Percentiles rank a stretch among this genome's conserved stretches.
Conservation (phyloP, 345 rosid genomes). For the Aegle marmelos region DNA sequence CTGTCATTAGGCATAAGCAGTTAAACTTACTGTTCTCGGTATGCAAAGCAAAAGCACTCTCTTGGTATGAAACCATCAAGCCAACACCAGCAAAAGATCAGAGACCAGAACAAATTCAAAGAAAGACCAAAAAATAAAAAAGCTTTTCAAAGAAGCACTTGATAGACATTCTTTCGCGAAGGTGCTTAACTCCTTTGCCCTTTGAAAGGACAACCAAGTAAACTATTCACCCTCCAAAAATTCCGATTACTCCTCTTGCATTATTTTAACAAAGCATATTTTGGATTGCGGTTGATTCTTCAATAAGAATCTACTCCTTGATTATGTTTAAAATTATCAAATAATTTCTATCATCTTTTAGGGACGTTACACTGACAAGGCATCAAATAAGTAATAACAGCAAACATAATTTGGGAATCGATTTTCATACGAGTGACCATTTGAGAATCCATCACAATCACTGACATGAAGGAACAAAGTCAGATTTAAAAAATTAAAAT, state of each 20-base stretch:
- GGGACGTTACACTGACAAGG: too few species aligned
- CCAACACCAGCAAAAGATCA: neutral
- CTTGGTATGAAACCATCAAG: neutral
- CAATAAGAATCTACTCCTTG: too few species aligned
- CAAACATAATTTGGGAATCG: too few species aligned
- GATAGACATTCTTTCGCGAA: neutral
- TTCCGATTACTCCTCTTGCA: neutral
- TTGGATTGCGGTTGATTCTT: too few species aligned
- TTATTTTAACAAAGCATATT: too few species aligned
- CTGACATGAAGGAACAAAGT: fast-evolving
- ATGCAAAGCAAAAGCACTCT: neutral
- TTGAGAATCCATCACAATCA: too few species aligned
- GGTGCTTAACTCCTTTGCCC: neutral
- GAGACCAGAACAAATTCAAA: neutral
- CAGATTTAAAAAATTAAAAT: too few species aligned
- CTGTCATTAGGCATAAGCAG: neutral
- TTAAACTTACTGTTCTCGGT: neutral
- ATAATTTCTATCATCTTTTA: too few species aligned
- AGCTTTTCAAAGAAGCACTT: neutral
- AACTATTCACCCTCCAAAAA: neutral
- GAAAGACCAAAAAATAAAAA: neutral
- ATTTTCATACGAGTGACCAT: too few species aligned
- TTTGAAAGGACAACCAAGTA: neutral
- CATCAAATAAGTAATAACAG: too few species aligned
- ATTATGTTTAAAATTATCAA: too few species aligned